These are phyloP conservation scores for Aquilaria malaccensis DNA, from an alignment of 345 rosid species.

Conservation along the genomic window DNA sequence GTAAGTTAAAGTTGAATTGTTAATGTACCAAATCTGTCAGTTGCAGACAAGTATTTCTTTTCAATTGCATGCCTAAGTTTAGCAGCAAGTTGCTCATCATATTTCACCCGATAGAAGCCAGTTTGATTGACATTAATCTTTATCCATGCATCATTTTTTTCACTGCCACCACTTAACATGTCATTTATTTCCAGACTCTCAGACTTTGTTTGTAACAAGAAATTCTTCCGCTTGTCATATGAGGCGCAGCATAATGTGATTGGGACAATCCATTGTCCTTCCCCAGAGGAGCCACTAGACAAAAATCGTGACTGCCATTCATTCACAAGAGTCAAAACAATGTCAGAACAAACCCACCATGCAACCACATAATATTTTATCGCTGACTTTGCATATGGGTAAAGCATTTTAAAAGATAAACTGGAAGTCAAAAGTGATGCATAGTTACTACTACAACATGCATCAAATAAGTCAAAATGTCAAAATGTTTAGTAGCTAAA, in stretches of 20 bases:
- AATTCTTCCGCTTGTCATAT: slow-evolving; percentile 55
- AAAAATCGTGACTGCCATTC: slow-evolving; percentile 73
- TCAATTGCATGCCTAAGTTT: slow-evolving; percentile 67
- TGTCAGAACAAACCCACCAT: slow-evolving; percentile 2
- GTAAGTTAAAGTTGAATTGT: background rate
- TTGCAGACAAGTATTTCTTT: slow-evolving; percentile 47
- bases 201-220: slow-evolving; percentile 63
- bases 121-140: slow-evolving; percentile 79
- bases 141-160: slow-evolving; percentile 43
- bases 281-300: slow-evolving; percentile 71
- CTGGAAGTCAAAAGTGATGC: no score
- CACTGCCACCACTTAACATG: slow-evolving; percentile 12
- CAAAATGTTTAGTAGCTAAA: background rate
- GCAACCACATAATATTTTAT: background rate
- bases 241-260: slow-evolving; percentile 76
- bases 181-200: slow-evolving; percentile 34
- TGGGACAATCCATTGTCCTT: slow-evolving; percentile 98
- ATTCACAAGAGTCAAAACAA: slow-evolving; percentile 12
- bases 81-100: slow-evolving; percentile 75
- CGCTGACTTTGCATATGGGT: background rate
- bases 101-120: slow-evolving; percentile 94
- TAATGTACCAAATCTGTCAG: slow-evolving; percentile 74
- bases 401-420: no score
- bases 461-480: background rate
- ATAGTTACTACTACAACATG: no score